Conservation (phyloP, 371 early-diverging fungal genomes). For the Catenaria anguillulae region DNA sequence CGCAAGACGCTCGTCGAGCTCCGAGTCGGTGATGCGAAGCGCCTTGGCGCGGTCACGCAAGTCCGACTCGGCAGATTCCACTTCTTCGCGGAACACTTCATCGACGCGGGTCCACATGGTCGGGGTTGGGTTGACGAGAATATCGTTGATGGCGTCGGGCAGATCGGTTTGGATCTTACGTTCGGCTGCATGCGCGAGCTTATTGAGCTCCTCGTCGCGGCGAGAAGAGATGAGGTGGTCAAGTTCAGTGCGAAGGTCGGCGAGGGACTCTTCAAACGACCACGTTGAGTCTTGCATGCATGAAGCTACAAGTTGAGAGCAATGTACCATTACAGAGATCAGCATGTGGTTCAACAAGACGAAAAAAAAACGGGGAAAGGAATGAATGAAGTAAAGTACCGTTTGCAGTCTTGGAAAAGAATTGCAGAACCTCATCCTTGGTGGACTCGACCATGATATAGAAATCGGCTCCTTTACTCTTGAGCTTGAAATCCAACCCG, state of each 20-base stretch:
- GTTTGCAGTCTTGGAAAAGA: not conserved
- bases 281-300: constrained; percentile 56
- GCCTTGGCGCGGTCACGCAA: constrained; percentile 17
- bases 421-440: not conserved
- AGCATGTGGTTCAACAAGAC: too few species aligned
- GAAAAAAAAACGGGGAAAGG: too few species aligned
- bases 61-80: constrained; percentile 27
- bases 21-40: not conserved
- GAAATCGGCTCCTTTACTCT: constrained; percentile 21
- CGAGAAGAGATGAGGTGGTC: constrained; percentile 45
- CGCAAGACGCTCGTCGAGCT: not conserved
- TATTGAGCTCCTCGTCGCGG: constrained; percentile 60
- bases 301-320: constrained; percentile 12
- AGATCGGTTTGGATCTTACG: constrained; percentile 44
- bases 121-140: constrained; percentile 44
- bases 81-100: constrained; percentile 32
- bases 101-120: constrained; percentile 63
- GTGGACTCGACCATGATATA: not conserved
- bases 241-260: constrained; percentile 48
- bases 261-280: constrained; percentile 48
- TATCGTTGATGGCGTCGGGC: constrained; percentile 49
- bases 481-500: constrained; percentile 21
- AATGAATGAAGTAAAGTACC: not conserved
- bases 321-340: too few species aligned
- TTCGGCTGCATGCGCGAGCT: constrained; percentile 49